Evolutionary conservation across 257 asterid species (phyloP), one percentile per base, ranked within the genome.

Genomic region (Solanum bukasovii): DNA sequence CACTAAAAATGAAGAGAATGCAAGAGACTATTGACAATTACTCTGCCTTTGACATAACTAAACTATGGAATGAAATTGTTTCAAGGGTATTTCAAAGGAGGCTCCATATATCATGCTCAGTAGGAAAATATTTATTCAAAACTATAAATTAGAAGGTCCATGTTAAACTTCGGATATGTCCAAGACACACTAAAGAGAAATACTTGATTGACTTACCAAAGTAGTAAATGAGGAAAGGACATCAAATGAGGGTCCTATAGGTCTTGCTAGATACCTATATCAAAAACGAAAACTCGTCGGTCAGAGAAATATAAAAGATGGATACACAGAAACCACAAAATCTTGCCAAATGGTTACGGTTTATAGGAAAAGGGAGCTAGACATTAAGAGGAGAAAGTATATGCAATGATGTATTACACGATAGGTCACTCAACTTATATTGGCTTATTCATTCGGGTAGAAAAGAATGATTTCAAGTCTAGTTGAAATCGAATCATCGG

Each of bases 241-340:
- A 93, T 93, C 94, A 93, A 93, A 91, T 90, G 94, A 78, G 89
- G 92, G 83, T 93, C 92, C 97, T 97, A 97, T 90, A 87, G 89
- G 84, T 87, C 92, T 89, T 90, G 94, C 92, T 97, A 97, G 98
- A 95, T 96, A 97, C 95, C 99, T 97, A 96, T 91, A 93, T 92
- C 94, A 93, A 93, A 94, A 94, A 93, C 38, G 88, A 93, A 92
- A 93, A 92, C 90, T 88, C 93, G 89, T 31, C 81, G 90, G 94
- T 97, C 93, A 97, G 98, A 72, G 29, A 72, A 82, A 82, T 82
- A 82, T 49, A 5, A 31, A 46, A 82, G 67, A 46, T 82, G 68
- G 86, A 82, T 29, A 82, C 2, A 82, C 4, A 9, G 44, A 82
- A 49, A 82, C 86, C 11, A 82, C 42, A 82, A 82, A 82, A 29